These are phyloP conservation scores for Metschnikowia henanensis DNA, from an alignment of 805 yeast genomes.

Conservation along the genomic window DNA sequence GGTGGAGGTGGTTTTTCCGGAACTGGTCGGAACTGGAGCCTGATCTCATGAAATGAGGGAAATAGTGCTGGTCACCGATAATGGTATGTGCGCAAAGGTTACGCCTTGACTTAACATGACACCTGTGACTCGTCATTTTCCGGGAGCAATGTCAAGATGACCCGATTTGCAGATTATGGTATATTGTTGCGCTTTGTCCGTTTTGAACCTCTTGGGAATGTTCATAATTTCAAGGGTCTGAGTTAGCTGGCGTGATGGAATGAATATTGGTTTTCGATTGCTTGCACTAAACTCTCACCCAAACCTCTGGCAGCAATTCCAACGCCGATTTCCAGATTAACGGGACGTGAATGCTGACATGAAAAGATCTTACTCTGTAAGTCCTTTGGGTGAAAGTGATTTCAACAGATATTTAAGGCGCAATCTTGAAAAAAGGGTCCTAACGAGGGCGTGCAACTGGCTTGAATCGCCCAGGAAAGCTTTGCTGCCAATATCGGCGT, in stretches of 20 bases:
- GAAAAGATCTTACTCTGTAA: constrained; percentile 14
- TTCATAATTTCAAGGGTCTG: constrained; percentile 10
- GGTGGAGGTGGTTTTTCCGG: constrained; percentile 45
- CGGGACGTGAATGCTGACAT: constrained; percentile 2
- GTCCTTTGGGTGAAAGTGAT: constrained; percentile 12
- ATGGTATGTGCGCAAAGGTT: constrained; percentile 10
- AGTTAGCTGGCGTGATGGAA: constrained; percentile 11
- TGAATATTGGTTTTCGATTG: constrained; percentile 4
- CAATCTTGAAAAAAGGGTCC: constrained; percentile 8
- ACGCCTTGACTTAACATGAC: constrained; percentile 16
- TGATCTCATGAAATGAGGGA: too few relatives aligned
- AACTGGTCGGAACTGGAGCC: neutral
- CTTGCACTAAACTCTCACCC: constrained; percentile 1
- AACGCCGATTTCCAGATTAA: constrained; percentile 3
- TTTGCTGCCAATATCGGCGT: constrained; percentile 15
- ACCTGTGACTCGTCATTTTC: constrained; percentile 10
- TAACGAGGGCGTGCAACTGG: constrained; percentile 2
- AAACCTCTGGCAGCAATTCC: neutral
- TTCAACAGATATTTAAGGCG: constrained; percentile 12
- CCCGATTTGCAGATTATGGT: constrained; percentile 18
- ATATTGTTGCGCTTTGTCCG: constrained; percentile 1
- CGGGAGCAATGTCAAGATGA: neutral
- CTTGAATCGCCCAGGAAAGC: constrained; percentile 5
- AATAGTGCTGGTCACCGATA: constrained; percentile 14
- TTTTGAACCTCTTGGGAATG: neutral